A percentile compares a stretch with the other conserved stretches of the same genome.
These are phyloP conservation scores for Neostapfia colusana DNA, from an alignment of 176 grass and related monocot genomes.

Conservation along the genomic window DNA sequence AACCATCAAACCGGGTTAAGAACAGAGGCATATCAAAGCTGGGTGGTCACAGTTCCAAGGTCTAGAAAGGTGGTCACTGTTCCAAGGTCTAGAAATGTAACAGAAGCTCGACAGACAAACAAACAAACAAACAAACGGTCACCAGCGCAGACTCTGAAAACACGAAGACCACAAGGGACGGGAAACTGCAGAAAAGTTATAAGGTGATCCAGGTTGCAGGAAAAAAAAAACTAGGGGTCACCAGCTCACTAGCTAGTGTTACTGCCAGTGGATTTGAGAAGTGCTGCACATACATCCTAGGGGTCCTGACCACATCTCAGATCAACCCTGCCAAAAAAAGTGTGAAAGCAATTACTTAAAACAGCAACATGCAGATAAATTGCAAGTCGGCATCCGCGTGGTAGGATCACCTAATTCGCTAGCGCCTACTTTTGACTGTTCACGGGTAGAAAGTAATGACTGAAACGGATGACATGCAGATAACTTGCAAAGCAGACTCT, in stretches of 20 bases:
- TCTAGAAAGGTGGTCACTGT: too few species aligned
- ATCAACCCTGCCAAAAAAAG: constrained; percentile 29
- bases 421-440: neutral
- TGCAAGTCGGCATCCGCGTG: neutral
- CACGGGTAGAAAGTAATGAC: neutral
- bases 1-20: constrained; percentile 20
- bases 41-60: neutral
- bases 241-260: too few species aligned
- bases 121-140: too few species aligned
- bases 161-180: neutral
- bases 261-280: too few species aligned
- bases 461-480: neutral
- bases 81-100: constrained; percentile 14
- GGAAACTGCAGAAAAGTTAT: neutral
- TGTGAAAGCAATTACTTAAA: neutral
- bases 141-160: neutral
- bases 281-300: too few species aligned
- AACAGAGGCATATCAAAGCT: neutral
- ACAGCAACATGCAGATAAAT: neutral
- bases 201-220: neutral
- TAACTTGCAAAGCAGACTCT: neutral
- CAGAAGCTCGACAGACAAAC: neutral
- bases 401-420: neutral
- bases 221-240: neutral
- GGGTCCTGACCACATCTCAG: neutral